Evolutionary conservation across 2,329 filamentous ascomycete genomes (phyloP).

Genomic region (Arthrinium phaeospermum): DNA sequence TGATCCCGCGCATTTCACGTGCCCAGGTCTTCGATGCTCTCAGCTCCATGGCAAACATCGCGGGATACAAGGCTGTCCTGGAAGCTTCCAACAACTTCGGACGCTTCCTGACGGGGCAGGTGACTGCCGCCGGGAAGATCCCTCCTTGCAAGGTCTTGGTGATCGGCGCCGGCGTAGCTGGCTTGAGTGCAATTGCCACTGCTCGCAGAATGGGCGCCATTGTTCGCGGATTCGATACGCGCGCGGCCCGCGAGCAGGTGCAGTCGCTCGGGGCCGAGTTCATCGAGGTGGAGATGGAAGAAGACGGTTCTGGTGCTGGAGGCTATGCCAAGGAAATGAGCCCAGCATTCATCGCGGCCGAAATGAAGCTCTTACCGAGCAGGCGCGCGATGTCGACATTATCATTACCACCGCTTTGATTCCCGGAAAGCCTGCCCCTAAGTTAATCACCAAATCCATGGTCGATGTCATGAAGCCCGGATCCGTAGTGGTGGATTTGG

Average conservation of each 20-base stretch:
- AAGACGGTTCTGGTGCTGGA: slow-evolving; percentile 83
- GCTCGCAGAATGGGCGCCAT: slow-evolving; percentile 87
- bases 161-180: slow-evolving; percentile 88
- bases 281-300: slow-evolving; percentile 82
- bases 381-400: slow-evolving; percentile 87
- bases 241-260: slow-evolving; percentile 88
- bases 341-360: slow-evolving; percentile 88
- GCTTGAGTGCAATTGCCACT: slow-evolving; percentile 85
- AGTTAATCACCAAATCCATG: slow-evolving; percentile 81
- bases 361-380: slow-evolving; percentile 93
- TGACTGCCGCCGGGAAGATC: slow-evolving; percentile 89
- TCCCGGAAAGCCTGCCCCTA: slow-evolving; percentile 81
- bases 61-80: slow-evolving; percentile 89
- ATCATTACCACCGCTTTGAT: slow-evolving; percentile 93
- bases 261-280: slow-evolving; percentile 91
- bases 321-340: slow-evolving; percentile 96
- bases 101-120: slow-evolving; percentile 85
- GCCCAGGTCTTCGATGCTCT: slow-evolving; percentile 89
- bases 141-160: slow-evolving; percentile 89
- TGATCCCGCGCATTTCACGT: slow-evolving; percentile 87
- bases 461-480: slow-evolving; percentile 87
- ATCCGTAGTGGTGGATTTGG: slow-evolving; percentile 86
- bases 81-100: slow-evolving; percentile 91
- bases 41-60: slow-evolving; percentile 93
- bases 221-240: slow-evolving; percentile 89